Percentiles rank a stretch among this genome's conserved stretches.
These are phyloP conservation scores for Penicillium polonicum DNA, from an alignment of 2,329 filamentous ascomycete species.

Conservation along the genomic window DNA sequence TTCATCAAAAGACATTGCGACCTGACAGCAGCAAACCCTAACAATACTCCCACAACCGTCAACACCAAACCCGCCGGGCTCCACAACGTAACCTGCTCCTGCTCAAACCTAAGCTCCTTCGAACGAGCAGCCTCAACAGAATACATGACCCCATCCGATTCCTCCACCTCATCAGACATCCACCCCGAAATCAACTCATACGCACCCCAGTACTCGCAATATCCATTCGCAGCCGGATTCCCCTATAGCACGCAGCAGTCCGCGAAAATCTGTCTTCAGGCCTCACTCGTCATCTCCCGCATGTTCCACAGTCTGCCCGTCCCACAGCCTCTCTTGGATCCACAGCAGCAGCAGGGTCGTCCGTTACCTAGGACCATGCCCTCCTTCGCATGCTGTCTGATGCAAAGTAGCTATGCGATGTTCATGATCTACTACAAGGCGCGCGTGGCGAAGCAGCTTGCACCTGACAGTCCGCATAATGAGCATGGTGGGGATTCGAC, in stretches of 20 bases:
- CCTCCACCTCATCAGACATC: slow-evolving; percentile 34
- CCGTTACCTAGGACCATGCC: slow-evolving; percentile 46
- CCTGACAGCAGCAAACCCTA: slow-evolving; percentile 35
- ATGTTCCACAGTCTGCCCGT: slow-evolving; percentile 43
- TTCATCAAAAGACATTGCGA: slow-evolving; percentile 49
- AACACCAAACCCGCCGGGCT: slow-evolving; percentile 22
- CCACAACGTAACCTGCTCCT: slow-evolving; percentile 34
- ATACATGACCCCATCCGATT: slow-evolving; percentile 35
- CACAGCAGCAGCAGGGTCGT: slow-evolving; percentile 12
- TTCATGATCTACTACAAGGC: slow-evolving; percentile 48
- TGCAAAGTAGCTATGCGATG: slow-evolving; percentile 50
- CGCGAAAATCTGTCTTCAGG: slow-evolving; percentile 42
- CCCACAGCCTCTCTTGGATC: slow-evolving; percentile 33
- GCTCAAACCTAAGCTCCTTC: slow-evolving; percentile 31
- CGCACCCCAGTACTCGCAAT: slow-evolving; percentile 29
- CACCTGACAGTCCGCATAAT: slow-evolving; percentile 23
- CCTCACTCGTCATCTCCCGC: slow-evolving; percentile 42
- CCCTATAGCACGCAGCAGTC: slow-evolving; percentile 45
- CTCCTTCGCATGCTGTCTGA: slow-evolving; percentile 48
- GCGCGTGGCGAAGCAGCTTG: slow-evolving; percentile 36
- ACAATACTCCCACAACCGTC: slow-evolving; percentile 10
- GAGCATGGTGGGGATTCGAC: slow-evolving; percentile 25
- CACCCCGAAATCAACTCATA: slow-evolving; percentile 31
- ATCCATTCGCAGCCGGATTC: slow-evolving; percentile 36
- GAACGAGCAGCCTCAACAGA: slow-evolving; percentile 31